Base-by-base conservation (phyloP, 2,329 filamentous ascomycete genomes). In the Fusarium subglutinans region DNA sequence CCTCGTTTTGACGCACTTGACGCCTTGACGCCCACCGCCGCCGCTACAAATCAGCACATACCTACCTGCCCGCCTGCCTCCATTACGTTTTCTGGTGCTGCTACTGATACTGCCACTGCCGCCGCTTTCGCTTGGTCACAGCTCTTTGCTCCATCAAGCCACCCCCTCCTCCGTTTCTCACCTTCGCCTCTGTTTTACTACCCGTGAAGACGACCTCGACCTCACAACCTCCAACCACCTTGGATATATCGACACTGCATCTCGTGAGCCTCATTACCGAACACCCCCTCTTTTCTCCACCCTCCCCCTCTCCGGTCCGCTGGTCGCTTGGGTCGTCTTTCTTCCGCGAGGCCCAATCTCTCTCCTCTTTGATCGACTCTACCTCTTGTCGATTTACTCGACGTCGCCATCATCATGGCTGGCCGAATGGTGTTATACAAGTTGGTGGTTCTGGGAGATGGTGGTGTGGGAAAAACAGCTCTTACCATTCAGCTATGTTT, bases 401-500 rank as follows among this genome's bases (percentile, higher is more conserved):
- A 65, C 73, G 69, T 69, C 69, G 72, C 74, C 77, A 78, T 81
- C 78, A 81, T 76, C 83, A 96, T 96, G 94, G 91, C 94, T 86
- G 93, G 93, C 81, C 95, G 96, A 88, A 97, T 97, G 94, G 95
- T 95, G 81, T 86, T 97, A 83, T 97, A 98, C 88, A 97, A 97
- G 86, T 86, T 98, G 89, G 95, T 98, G 90, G 95, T 98, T 85
- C 87, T 98, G 75, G 95, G 95, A 79, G 95, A 98, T 83, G 95
- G 95, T 86, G 95, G 95, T 84, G 95, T 98, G 72, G 95, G 95
- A 78, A 98, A 98, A 86, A 98, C 95, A 58, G 95, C 95, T 80
- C 87, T 98, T 81, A 98, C 95, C 66, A 98, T 98, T 81, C 95
- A 99, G 91, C 89, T 99, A 79, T 98, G 96, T 83, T 86, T 98